Conservation (phyloP, 1,139 yeast species). For the Lodderomyces beijingensis region DNA sequence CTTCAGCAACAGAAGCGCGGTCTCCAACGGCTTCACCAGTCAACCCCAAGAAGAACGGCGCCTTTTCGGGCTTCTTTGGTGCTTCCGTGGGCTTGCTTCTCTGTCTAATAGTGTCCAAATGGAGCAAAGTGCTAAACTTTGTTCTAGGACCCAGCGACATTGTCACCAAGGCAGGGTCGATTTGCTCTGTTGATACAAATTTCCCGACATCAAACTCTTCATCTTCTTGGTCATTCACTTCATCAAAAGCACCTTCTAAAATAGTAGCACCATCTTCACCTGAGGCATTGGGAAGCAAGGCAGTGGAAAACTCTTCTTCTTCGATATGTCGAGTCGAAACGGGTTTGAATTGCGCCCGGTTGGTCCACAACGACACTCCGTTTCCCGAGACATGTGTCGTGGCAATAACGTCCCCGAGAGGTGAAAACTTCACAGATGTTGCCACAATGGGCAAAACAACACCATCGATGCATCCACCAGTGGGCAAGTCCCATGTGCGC, state of each 20-base stretch:
- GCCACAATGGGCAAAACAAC: constrained; percentile 73
- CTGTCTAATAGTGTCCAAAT: constrained; percentile 77
- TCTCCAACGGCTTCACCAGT: constrained; percentile 67
- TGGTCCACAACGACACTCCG: constrained; percentile 92
- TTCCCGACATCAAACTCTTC: constrained; percentile 28
- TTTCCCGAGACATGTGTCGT: constrained; percentile 89
- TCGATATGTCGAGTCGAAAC: constrained; percentile 72
- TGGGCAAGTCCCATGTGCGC: constrained; percentile 96
- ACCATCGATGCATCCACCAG: constrained; percentile 97
- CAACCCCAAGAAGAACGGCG: constrained; percentile 76
- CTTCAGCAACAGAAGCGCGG: constrained; percentile 61
- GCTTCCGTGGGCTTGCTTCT: constrained; percentile 90
- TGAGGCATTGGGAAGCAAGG: constrained; percentile 68
- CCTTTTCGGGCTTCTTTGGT: constrained; percentile 77
- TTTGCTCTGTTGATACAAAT: constrained; percentile 54
- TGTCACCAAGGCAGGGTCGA: constrained; percentile 61
- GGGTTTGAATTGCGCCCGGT: constrained; percentile 76
- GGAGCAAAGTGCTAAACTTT: constrained; percentile 72
- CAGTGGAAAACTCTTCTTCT: constrained; percentile 62
- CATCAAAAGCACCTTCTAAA: constrained; percentile 68
- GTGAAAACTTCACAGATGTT: constrained; percentile 76
- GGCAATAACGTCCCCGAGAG: constrained; percentile 86
- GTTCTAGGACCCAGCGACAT: constrained; percentile 73
- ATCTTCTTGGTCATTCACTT: constrained; percentile 19
- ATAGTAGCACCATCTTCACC: constrained; percentile 77